phyloP scores from a whole-genome alignment of 2,329 filamentous ascomycete species.

The Orbilia quercus region DNA sequence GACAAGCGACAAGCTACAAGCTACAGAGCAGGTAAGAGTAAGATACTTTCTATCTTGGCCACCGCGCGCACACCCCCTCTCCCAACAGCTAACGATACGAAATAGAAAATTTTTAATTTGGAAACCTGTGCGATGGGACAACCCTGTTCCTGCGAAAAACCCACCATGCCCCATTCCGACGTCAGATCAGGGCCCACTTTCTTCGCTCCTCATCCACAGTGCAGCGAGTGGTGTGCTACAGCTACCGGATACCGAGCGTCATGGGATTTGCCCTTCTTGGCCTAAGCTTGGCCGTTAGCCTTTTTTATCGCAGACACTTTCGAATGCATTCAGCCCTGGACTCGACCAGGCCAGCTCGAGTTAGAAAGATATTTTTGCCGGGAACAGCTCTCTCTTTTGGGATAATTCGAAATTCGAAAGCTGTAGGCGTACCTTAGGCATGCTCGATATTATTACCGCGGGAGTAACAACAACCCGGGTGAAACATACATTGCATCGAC shows the following conservation, averaged over 20 bases:
- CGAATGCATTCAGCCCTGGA: background rate
- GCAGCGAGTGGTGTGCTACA: too few relatives aligned
- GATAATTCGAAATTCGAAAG: background rate
- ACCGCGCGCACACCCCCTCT: background rate
- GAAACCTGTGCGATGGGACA: conserved; percentile 6
- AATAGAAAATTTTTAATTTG: background rate
- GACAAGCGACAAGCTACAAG: too few relatives aligned
- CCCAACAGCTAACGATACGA: background rate
- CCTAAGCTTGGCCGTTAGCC: background rate
- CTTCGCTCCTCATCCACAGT: conserved; percentile 4
- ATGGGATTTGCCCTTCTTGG: conserved; percentile 21
- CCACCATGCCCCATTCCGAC: conserved; percentile 36
- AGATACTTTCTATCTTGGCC: too few relatives aligned
- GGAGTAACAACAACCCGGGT: background rate
- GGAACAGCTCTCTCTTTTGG: too few relatives aligned
- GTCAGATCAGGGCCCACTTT: background rate
- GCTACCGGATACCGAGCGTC: conserved; percentile 14
- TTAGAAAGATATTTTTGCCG: too few relatives aligned
- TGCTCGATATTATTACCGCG: background rate
- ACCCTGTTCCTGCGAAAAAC: conserved; percentile 22
- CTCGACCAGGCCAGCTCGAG: too few relatives aligned
- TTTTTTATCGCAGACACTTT: background rate
- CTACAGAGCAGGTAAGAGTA: too few relatives aligned
- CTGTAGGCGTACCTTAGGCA: background rate
- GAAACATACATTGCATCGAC: too few relatives aligned